phyloP scores from a whole-genome alignment of 441 rosid genomes.

The Erodium trifolium region DNA sequence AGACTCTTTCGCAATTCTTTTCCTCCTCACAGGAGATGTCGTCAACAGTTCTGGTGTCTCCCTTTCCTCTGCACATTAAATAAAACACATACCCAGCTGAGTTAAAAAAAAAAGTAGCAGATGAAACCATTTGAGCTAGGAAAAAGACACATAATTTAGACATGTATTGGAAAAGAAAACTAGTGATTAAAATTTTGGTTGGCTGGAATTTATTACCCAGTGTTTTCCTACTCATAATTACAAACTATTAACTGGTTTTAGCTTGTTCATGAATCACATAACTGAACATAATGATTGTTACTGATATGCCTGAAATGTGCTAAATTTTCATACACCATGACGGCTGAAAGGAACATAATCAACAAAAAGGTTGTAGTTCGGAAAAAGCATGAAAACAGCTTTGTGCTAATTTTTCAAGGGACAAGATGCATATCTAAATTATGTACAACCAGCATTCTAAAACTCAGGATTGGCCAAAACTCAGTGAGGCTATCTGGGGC shows the following conservation, averaged over 20 bases:
- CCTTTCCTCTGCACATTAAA: constrained; percentile 66
- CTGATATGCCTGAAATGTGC: neutral
- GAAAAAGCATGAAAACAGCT: neutral
- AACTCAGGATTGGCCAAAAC: too few relatives aligned
- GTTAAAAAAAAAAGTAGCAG: too few relatives aligned
- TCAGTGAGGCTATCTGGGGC: too few relatives aligned
- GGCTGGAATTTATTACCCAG: neutral
- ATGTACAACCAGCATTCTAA: neutral
- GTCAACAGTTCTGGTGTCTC: constrained; percentile 92
- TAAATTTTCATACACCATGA: neutral
- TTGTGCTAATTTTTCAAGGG: neutral
- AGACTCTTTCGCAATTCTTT: constrained; percentile 74
- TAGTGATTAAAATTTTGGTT: neutral
- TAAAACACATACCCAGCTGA: too few relatives aligned
- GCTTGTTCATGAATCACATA: neutral
- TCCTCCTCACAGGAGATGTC: constrained; percentile 74
- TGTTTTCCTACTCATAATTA: neutral
- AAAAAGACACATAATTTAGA: constrained; percentile 5
- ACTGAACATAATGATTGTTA: neutral
- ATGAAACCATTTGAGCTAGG: neutral
- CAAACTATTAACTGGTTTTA: neutral
- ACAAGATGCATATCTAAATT: neutral
- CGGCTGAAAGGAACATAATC: neutral
- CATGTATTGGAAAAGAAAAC: neutral
- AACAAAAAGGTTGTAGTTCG: neutral